Conservation (phyloP, 2,329 filamentous ascomycete genomes). For the Xylariomycetidae sp. region DNA sequence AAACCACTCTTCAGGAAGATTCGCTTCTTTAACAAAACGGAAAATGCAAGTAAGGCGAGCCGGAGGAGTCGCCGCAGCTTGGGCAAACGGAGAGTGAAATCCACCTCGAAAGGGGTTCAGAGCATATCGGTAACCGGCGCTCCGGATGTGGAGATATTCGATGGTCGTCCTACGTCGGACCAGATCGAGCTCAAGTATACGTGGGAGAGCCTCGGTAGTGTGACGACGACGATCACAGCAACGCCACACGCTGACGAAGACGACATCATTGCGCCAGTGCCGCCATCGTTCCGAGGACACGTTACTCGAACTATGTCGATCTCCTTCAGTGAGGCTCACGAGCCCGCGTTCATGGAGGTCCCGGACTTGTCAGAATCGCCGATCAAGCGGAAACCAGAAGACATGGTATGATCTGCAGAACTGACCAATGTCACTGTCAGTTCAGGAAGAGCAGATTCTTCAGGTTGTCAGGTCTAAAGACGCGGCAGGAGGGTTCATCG, state of each 20-base stretch:
- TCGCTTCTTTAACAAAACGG: neutral
- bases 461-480: too few species aligned
- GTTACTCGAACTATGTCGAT: neutral
- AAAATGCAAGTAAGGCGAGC: neutral
- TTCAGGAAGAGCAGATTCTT: neutral
- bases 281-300: neutral
- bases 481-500: too few species aligned
- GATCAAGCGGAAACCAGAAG: neutral
- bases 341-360: neutral
- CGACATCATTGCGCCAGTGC: neutral
- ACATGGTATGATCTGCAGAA: too few species aligned
- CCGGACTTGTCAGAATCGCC: neutral
- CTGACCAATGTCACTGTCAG: neutral
- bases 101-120: neutral
- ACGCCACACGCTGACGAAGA: neutral
- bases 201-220: constrained; percentile 1
- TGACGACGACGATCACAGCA: constrained; percentile 1
- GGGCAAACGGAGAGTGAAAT: too few species aligned
- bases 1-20: constrained; percentile 1
- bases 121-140: neutral
- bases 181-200: neutral
- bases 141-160: neutral
- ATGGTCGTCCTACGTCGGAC: neutral
- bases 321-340: neutral
- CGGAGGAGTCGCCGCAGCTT: neutral